Percentiles rank a stretch among this genome's conserved stretches.
phyloP scores from a whole-genome alignment of 306 rosid species.

The Lathyrus aphaca region DNA sequence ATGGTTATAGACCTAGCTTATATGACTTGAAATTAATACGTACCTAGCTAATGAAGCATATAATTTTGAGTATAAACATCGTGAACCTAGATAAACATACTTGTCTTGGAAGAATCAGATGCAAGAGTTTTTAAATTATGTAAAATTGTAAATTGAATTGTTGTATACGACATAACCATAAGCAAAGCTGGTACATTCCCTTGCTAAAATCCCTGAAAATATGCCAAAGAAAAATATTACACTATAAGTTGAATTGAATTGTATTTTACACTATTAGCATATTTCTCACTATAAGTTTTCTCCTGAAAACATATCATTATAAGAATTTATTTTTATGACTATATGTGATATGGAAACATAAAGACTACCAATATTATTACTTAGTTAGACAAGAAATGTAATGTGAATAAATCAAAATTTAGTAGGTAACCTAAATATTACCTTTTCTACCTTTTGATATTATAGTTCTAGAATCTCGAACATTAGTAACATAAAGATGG shows the following conservation, averaged over 20 bases:
- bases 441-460: constrained; percentile 89
- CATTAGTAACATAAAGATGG: constrained; percentile 96
- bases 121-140: constrained; percentile 83
- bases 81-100: no score
- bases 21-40: neutral
- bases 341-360: constrained; percentile 21
- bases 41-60: neutral
- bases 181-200: constrained; percentile 97
- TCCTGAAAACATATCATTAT: constrained; percentile 21
- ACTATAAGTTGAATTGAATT: no score
- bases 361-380: neutral
- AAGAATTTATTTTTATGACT: neutral
- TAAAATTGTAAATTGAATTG: constrained; percentile 85
- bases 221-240: neutral
- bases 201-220: constrained; percentile 90
- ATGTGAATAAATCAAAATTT: constrained; percentile 30
- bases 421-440: constrained; percentile 36
- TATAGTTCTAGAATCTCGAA: constrained; percentile 94
- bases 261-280: constrained; percentile 9
- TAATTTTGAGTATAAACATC: no score
- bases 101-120: constrained; percentile 83
- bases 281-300: constrained; percentile 8
- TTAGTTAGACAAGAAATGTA: constrained; percentile 9
- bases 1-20: constrained; percentile 1
- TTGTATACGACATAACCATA: constrained; percentile 97